Percentiles rank a stretch among this genome's conserved stretches.
phyloP scores from a whole-genome alignment of 371 early-diverging fungal genomes.

The Zychaea mexicana region DNA sequence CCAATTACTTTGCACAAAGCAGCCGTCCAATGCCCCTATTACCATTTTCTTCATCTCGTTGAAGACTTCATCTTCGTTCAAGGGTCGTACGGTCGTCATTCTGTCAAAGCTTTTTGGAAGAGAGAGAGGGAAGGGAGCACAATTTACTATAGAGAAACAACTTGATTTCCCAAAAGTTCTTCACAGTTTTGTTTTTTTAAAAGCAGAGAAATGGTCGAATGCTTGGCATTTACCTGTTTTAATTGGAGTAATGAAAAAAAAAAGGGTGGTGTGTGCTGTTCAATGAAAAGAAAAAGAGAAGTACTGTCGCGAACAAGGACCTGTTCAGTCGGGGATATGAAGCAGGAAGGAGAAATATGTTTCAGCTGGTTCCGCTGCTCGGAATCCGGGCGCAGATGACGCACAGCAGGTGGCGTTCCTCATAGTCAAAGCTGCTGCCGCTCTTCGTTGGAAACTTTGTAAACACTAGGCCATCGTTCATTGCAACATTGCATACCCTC shows the following conservation, averaged over 20 bases:
- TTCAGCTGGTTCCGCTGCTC: too few species aligned
- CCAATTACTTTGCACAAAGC: not conserved
- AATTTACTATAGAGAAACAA: too few species aligned
- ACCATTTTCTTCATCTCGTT: slow-evolving; percentile 91
- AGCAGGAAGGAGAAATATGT: not conserved
- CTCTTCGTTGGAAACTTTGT: too few species aligned
- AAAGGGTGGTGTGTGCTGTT: too few species aligned
- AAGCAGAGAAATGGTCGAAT: too few species aligned
- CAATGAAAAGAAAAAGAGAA: not conserved
- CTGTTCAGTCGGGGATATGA: not conserved
- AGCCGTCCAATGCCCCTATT: not conserved
- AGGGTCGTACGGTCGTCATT: slow-evolving; percentile 58
- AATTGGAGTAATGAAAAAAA: too few species aligned
- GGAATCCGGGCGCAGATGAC: not conserved
- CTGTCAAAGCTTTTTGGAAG: not conserved
- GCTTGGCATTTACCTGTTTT: too few species aligned
- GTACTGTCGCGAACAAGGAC: not conserved
- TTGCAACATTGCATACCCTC: too few species aligned
- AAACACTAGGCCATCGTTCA: too few species aligned
- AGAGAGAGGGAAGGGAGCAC: too few species aligned
- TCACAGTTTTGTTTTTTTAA: too few species aligned
- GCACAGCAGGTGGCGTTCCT: not conserved
- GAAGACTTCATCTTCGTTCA: slow-evolving; percentile 93
- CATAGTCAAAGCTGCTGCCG: not conserved
- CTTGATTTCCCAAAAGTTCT: too few species aligned